Conservation (phyloP, 2,329 filamentous ascomycete species). For the Phialophora macrospora region DNA sequence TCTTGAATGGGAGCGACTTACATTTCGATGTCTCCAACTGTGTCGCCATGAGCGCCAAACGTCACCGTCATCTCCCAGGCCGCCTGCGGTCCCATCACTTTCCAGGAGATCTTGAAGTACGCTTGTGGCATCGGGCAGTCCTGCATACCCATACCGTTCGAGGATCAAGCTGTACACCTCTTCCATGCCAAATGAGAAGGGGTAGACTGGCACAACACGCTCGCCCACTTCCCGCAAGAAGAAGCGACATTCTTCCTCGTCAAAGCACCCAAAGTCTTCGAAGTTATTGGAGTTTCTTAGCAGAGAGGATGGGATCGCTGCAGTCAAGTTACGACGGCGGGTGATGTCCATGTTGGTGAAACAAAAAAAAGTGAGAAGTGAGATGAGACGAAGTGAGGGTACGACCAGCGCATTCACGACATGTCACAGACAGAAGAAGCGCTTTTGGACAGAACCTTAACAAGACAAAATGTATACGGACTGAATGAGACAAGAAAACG, state of each 20-base stretch:
- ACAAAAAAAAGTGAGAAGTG: not conserved
- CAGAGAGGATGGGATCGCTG: constrained; percentile 12
- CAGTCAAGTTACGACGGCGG: constrained; percentile 17
- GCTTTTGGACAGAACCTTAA: constrained; percentile 1
- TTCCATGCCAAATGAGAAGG: constrained; percentile 41
- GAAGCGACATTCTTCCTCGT: constrained; percentile 41
- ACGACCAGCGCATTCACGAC: constrained; percentile 13
- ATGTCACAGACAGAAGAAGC: constrained; percentile 7
- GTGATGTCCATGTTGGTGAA: constrained; percentile 25
- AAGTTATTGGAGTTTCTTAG: constrained; percentile 18
- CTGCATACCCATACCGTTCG: constrained; percentile 36
- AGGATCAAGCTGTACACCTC: constrained; percentile 39
- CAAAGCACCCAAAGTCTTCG: constrained; percentile 36
- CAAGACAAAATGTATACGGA: not conserved
- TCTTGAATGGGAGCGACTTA: constrained; percentile 21
- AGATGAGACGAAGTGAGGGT: not conserved
- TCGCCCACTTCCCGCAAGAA: constrained; percentile 39
- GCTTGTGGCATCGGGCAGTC: constrained; percentile 38
- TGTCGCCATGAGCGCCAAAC: constrained; percentile 41
- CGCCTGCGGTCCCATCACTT: constrained; percentile 35
- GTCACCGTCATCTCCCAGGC: constrained; percentile 40
- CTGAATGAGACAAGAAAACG: not conserved
- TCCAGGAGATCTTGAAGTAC: constrained; percentile 41
- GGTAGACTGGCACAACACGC: constrained; percentile 38
- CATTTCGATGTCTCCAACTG: constrained; percentile 40